Conservation (phyloP, 2,329 filamentous ascomycete species). For the Cladosporium cucumerinum region DNA sequence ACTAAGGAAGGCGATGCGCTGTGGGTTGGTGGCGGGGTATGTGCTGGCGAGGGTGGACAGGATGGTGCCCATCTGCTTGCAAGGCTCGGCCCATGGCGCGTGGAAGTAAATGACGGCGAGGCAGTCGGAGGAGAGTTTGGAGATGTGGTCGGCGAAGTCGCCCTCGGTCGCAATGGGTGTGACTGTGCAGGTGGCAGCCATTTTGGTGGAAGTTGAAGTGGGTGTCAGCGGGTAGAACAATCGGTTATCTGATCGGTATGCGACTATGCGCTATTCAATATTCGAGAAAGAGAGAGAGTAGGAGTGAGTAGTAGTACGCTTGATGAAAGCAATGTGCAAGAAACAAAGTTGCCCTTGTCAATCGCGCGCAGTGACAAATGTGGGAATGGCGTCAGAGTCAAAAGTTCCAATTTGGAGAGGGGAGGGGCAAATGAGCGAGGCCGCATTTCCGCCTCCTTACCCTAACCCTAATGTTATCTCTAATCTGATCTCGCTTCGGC, state of each 20-base stretch:
- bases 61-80: constrained; percentile 87
- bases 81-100: constrained; percentile 93
- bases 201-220: background rate
- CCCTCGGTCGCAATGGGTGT: constrained; percentile 70
- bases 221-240: background rate
- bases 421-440: background rate
- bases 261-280: background rate
- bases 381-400: constrained; percentile 2
- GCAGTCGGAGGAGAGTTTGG: constrained; percentile 63
- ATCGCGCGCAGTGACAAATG: background rate
- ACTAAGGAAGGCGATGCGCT: constrained; percentile 74
- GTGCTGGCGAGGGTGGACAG: constrained; percentile 81
- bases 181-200: constrained; percentile 50
- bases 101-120: constrained; percentile 91
- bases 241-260: background rate
- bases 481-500: constrained; percentile 3
- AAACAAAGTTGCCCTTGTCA: background rate
- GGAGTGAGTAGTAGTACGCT: background rate
- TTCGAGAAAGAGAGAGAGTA: background rate
- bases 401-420: background rate
- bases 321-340: background rate
- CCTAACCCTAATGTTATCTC: background rate
- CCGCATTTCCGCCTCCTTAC: background rate
- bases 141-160: constrained; percentile 68
- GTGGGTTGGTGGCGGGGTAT: constrained; percentile 67